Evolutionary conservation across 2,329 filamentous ascomycete species (phyloP).

Genomic region (Curvularia verruculosa): DNA sequence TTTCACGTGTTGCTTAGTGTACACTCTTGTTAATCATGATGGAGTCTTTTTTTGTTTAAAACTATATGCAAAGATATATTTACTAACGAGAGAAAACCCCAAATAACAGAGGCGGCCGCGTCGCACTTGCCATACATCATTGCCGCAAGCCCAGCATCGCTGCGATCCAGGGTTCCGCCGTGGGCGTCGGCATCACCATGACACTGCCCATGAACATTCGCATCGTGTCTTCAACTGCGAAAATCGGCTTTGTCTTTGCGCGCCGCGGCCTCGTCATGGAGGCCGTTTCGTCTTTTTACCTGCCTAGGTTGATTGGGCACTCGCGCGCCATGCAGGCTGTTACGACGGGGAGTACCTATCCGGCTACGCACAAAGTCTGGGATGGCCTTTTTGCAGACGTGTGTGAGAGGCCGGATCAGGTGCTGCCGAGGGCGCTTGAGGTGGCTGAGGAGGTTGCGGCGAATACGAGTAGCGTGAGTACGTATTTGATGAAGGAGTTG

Average conservation of each 20-base stretch:
- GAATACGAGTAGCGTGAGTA: constrained; percentile 69
- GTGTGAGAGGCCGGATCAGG: constrained; percentile 62
- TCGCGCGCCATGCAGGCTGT: constrained; percentile 68
- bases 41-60: no score
- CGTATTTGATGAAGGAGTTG: constrained; percentile 72
- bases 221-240: constrained; percentile 61
- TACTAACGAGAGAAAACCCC: no score
- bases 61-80: no score
- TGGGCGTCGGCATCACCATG: constrained; percentile 65
- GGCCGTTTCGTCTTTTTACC: constrained; percentile 72
- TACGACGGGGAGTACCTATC: constrained; percentile 70
- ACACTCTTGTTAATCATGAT: no score
- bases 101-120: constrained; percentile 51
- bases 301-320: constrained; percentile 71
- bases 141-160: constrained; percentile 64
- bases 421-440: constrained; percentile 68
- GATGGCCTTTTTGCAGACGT: constrained; percentile 70
- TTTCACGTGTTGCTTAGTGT: no score
- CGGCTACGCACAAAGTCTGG: constrained; percentile 57
- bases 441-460: constrained; percentile 69
- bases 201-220: constrained; percentile 63
- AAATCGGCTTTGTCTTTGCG: constrained; percentile 76
- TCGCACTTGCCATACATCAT: constrained; percentile 60
- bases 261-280: constrained; percentile 75
- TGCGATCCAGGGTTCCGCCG: constrained; percentile 62